Conservation (phyloP, 306 rosid species). For the Pyrus pyrifolia region DNA sequence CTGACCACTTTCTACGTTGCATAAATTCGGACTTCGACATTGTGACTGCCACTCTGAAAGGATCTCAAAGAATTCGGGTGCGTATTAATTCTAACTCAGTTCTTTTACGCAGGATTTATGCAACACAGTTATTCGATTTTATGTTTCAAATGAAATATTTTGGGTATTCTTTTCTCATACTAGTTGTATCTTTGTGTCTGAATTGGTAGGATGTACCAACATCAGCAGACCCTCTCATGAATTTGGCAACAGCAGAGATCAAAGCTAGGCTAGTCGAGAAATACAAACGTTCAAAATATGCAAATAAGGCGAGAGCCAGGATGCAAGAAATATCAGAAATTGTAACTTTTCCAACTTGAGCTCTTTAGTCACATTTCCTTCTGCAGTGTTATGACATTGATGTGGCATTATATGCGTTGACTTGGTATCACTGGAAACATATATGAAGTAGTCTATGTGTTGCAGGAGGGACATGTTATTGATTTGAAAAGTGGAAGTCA, state of each 20-base stretch:
- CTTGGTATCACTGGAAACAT: neutral
- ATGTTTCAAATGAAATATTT: neutral
- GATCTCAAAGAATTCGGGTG: slow-evolving; percentile 71
- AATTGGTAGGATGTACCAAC: slow-evolving; percentile 56
- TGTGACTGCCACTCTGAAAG: slow-evolving; percentile 73
- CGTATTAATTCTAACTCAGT: slow-evolving; percentile 7
- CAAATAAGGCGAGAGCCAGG: slow-evolving; percentile 44
- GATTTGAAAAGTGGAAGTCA: slow-evolving; percentile 44
- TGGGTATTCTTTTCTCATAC: neutral
- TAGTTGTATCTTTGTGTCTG: slow-evolving; percentile 8
- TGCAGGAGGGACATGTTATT: slow-evolving; percentile 50
- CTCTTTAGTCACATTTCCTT: neutral
- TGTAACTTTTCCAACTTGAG: slow-evolving; percentile 34
- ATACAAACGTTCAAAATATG: slow-evolving; percentile 61
- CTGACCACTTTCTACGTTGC: slow-evolving; percentile 82
- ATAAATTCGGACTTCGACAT: slow-evolving; percentile 75
- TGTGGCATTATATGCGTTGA: neutral
- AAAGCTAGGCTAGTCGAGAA: slow-evolving; percentile 68
- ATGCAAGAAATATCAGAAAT: slow-evolving; percentile 58
- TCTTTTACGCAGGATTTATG: neutral
- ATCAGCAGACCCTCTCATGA: slow-evolving; percentile 73
- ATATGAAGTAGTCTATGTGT: slow-evolving; percentile 5
- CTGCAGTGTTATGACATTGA: neutral
- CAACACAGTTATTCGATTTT: neutral
- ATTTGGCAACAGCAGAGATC: slow-evolving; percentile 72